Evolutionary conservation across 495 filamentous ascomycete species (phyloP).

Genomic region (Neurospora tetrasperma): DNA sequence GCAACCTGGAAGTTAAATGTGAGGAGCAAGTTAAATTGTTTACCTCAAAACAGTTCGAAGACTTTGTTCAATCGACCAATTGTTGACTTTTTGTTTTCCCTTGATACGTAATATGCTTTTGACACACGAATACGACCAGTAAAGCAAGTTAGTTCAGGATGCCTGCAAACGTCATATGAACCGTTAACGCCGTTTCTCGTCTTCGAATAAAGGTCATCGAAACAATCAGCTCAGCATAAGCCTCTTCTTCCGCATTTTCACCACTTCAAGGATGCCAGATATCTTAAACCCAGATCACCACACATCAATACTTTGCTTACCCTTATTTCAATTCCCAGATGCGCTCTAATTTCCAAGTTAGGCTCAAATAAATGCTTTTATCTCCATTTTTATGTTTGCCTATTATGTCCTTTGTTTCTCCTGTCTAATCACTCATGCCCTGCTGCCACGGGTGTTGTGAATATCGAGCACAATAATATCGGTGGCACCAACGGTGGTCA

Average conservation of each 20-base stretch:
- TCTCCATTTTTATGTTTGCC: neutral
- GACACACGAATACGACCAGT: neutral
- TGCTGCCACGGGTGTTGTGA: slow-evolving; percentile 59
- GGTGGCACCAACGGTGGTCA: slow-evolving; percentile 66
- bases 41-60: no score
- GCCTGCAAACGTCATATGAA: neutral
- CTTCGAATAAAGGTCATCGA: neutral
- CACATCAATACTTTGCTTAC: neutral
- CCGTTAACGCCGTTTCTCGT: neutral
- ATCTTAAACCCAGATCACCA: neutral
- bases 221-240: neutral
- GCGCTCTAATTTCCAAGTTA: neutral
- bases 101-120: neutral
- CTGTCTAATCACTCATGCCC: neutral
- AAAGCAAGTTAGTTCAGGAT: neutral
- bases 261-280: neutral
- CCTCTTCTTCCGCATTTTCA: neutral
- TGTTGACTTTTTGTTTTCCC: no score
- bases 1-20: neutral
- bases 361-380: neutral
- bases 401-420: neutral
- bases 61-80: no score
- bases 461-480: slow-evolving; percentile 87
- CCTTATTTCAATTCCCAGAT: neutral
- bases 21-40: neutral